Conservation (phyloP, 2,329 filamentous ascomycete species). For the Macrophomina tecta region DNA sequence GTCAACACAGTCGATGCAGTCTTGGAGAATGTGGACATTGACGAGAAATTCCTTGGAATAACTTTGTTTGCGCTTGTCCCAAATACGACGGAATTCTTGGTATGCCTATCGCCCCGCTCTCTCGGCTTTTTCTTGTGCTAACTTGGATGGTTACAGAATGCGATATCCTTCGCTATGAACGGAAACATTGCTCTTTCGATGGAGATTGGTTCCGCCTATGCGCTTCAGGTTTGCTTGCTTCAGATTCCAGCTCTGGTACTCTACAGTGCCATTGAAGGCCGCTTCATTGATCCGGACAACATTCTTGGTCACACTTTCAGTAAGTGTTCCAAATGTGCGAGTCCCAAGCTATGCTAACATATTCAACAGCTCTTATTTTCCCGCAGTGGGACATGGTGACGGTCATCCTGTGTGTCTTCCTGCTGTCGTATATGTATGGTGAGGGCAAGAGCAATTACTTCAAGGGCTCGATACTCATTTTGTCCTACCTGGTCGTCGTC, state of each 20-base stretch:
- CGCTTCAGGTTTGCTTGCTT: slow-evolving; percentile 91
- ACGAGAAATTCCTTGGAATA: slow-evolving; percentile 97
- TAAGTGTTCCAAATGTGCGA: slow-evolving; percentile 39
- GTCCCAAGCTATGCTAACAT: background rate
- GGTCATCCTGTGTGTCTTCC: slow-evolving; percentile 92
- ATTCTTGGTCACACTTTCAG: slow-evolving; percentile 71
- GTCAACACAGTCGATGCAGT: slow-evolving; percentile 98
- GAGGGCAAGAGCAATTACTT: slow-evolving; percentile 99
- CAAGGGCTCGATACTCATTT: slow-evolving; percentile 92
- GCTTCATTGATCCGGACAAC: slow-evolving; percentile 60
- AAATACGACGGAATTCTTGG: slow-evolving; percentile 96
- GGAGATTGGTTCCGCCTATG: slow-evolving; percentile 98
- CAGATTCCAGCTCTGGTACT: slow-evolving; percentile 93
- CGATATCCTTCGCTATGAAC: slow-evolving; percentile 99
- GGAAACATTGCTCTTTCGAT: slow-evolving; percentile 98
- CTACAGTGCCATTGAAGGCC: slow-evolving; percentile 79
- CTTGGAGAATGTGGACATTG: slow-evolving; percentile 84
- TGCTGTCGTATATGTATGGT: slow-evolving; percentile 96
- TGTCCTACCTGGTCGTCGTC: slow-evolving; percentile 91
- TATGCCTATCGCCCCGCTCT: slow-evolving; percentile 53
- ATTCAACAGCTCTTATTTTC: slow-evolving; percentile 74
- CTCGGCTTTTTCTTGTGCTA: background rate
- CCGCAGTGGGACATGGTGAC: slow-evolving; percentile 99
- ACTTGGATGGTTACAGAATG: slow-evolving; percentile 66
- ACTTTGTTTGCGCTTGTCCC: slow-evolving; percentile 96